Evolutionary conservation across 495 filamentous ascomycete species (phyloP).

Genomic region (Monascus purpureus): DNA sequence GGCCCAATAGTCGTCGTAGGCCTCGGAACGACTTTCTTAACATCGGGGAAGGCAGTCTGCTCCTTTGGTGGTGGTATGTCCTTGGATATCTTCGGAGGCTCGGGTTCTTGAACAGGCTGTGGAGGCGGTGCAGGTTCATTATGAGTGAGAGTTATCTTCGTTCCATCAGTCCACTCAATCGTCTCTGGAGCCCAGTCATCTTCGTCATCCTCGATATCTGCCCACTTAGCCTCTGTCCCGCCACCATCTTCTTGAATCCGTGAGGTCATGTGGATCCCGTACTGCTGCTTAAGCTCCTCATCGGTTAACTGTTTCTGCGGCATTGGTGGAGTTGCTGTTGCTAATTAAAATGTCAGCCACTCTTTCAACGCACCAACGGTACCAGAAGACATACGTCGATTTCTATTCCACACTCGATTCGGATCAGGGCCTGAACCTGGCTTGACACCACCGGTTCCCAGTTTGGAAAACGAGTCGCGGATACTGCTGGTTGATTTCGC

Average conservation of each 20-base stretch:
- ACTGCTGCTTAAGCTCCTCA: conserved; percentile 89
- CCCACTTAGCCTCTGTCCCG: conserved; percentile 85
- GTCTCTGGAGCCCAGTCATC: conserved; percentile 96
- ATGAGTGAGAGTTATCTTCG: conserved; percentile 70
- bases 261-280: conserved; percentile 90
- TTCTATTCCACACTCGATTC: conserved; percentile 92
- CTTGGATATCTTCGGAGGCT: conserved; percentile 13
- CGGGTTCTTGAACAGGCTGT: conserved; percentile 1
- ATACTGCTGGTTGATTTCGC: conserved; percentile 49
- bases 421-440: conserved; percentile 48
- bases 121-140: conserved; percentile 15
- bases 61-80: conserved; percentile 11
- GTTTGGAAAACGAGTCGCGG: conserved; percentile 37
- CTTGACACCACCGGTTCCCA: conserved; percentile 25
- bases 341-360: conserved; percentile 13
- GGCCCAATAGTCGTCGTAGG: conserved; percentile 35
- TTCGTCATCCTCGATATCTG: conserved; percentile 97
- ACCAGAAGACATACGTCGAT: conserved; percentile 56
- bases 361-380: conserved; percentile 2
- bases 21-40: conserved; percentile 25
- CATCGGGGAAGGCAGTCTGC: conserved; percentile 11
- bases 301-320: conserved; percentile 90
- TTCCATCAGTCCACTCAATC: conserved; percentile 95
- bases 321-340: conserved; percentile 56
- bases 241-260: conserved; percentile 72